Percentiles rank a stretch among this genome's conserved stretches.
Conservation (phyloP, 2,329 filamentous ascomycete species). For the Aspergillus cejpii region DNA sequence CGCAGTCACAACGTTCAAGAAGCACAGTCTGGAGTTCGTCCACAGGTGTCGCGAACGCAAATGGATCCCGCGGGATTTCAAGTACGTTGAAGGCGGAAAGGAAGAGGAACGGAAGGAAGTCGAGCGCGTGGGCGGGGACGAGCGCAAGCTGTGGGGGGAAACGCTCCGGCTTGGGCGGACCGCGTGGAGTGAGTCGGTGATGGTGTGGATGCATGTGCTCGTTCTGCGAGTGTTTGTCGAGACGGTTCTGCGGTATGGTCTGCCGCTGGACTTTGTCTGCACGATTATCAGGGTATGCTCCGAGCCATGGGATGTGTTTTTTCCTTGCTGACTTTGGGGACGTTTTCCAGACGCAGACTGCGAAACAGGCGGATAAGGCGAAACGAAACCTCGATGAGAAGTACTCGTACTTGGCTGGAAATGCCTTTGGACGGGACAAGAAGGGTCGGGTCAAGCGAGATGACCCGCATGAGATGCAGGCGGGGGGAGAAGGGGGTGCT, state of each 20-base stretch:
- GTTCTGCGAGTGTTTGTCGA: slow-evolving; percentile 92
- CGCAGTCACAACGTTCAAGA: slow-evolving; percentile 89
- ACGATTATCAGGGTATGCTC: slow-evolving; percentile 70
- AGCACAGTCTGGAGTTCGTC: slow-evolving; percentile 76
- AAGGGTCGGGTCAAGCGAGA: slow-evolving; percentile 88
- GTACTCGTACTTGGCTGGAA: slow-evolving; percentile 89
- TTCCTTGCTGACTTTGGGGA: not conserved
- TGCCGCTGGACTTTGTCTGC: slow-evolving; percentile 83
- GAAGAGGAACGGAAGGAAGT: slow-evolving; percentile 87
- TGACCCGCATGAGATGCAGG: slow-evolving; percentile 81
- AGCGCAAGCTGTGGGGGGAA: slow-evolving; percentile 88
- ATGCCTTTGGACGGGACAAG: slow-evolving; percentile 89
- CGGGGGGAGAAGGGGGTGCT: slow-evolving; percentile 59
- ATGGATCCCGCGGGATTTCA: slow-evolving; percentile 93
- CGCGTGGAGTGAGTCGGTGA: slow-evolving; percentile 93
- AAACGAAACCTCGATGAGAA: slow-evolving; percentile 71
- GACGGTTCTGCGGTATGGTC: slow-evolving; percentile 89
- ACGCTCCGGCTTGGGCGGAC: slow-evolving; percentile 77
- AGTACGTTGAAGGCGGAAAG: slow-evolving; percentile 79
- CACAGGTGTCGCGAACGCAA: slow-evolving; percentile 88
- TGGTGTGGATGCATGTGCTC: slow-evolving; percentile 91
- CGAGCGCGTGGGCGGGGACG: slow-evolving; percentile 72
- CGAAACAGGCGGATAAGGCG: slow-evolving; percentile 74
- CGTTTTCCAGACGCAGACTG: slow-evolving; percentile 62
- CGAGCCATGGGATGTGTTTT: too few relatives aligned